Conservation (phyloP, 169 alveolate genomes). For the Cryptosporidium xiaoi region DNA sequence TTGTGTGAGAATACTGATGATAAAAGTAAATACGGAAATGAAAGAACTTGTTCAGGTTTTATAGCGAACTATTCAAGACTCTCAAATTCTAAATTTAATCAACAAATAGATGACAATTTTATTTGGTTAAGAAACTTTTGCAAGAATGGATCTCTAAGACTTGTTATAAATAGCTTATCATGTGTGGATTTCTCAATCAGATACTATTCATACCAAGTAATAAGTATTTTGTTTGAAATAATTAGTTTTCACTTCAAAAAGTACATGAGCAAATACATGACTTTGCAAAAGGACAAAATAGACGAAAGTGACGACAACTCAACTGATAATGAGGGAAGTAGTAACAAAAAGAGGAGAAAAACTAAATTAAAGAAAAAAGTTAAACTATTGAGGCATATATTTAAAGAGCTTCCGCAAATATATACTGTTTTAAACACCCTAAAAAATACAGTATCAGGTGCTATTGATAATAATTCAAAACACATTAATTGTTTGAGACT, state of each 20-base stretch:
- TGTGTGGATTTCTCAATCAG: constrained; percentile 46
- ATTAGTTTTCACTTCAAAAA: constrained; percentile 19
- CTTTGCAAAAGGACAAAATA: not conserved
- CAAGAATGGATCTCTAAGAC: constrained; percentile 55
- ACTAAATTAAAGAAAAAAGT: constrained; percentile 2
- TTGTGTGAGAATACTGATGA: not conserved
- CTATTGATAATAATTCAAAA: not conserved
- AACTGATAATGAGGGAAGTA: constrained; percentile 1
- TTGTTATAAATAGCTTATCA: constrained; percentile 10
- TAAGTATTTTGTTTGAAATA: constrained; percentile 34
- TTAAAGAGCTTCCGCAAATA: constrained; percentile 65
- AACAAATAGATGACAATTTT: constrained; percentile 25
- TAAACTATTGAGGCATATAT: constrained; percentile 19
- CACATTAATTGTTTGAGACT: constrained; percentile 28
- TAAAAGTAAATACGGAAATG: not conserved
- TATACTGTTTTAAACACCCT: constrained; percentile 35
- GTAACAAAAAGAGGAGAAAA: constrained; percentile 3
- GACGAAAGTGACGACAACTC: not conserved
- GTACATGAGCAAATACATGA: constrained; percentile 11
- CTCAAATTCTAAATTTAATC: constrained; percentile 5
- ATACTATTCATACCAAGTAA: constrained; percentile 26
- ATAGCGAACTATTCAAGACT: constrained; percentile 4
- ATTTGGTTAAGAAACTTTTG: constrained; percentile 56
- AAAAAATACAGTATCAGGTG: constrained; percentile 51
- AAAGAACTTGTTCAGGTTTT: constrained; percentile 42